Evolutionary conservation across 2,329 filamentous ascomycete species (phyloP).

Genomic region (Albophoma yamanashiensis): DNA sequence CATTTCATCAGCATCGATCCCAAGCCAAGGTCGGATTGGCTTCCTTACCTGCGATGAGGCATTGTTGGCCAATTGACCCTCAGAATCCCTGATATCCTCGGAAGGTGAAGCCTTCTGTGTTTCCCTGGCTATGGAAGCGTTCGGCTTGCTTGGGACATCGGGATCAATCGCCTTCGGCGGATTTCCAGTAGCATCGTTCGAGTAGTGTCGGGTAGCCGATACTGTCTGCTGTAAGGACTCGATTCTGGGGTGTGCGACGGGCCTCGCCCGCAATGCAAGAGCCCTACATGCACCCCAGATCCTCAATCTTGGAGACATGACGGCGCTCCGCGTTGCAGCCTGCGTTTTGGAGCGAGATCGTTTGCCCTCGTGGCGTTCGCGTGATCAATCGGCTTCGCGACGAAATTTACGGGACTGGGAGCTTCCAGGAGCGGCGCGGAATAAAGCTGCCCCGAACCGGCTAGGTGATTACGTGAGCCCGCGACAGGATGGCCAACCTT

Average conservation of each 20-base stretch:
- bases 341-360: background rate
- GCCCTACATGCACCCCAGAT: conserved; percentile 23
- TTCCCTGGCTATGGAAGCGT: background rate
- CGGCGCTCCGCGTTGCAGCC: conserved; percentile 7
- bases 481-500: background rate
- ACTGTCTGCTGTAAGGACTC: conserved; percentile 11
- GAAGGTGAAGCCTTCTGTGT: background rate
- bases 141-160: conserved; percentile 2
- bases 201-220: conserved; percentile 15
- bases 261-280: conserved; percentile 18
- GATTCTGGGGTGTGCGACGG: conserved; percentile 11
- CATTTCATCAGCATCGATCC: background rate
- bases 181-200: conserved; percentile 19
- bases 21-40: background rate
- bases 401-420: conserved; percentile 6
- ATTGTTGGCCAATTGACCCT: background rate
- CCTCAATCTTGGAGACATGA: conserved; percentile 22
- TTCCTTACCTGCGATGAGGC: background rate
- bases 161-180: conserved; percentile 11
- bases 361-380: background rate
- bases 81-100: background rate
- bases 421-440: conserved; percentile 5
- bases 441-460: conserved; percentile 6
- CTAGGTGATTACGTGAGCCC: conserved; percentile 1
- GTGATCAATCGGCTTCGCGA: conserved; percentile 1